Conservation (phyloP, 305 asterid species). For the Solanum hybrid region DNA sequence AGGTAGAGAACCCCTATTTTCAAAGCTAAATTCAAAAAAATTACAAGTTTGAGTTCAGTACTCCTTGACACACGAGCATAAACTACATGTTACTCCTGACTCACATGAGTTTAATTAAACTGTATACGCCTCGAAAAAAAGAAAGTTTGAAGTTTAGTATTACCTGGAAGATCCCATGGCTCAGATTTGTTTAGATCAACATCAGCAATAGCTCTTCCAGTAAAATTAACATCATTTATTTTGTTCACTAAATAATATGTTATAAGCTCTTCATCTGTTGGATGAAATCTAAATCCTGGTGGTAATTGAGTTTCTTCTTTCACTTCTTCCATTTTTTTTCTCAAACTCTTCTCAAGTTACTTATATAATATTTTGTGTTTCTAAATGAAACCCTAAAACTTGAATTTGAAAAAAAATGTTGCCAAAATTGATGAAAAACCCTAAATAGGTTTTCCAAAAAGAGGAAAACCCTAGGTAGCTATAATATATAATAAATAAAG, state of each 20-base stretch:
- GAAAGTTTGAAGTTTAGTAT: not conserved
- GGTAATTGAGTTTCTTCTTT: constrained; percentile 53
- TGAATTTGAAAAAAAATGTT: not conserved
- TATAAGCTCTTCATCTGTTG: constrained; percentile 83
- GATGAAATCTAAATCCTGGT: constrained; percentile 90
- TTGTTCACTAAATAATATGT: constrained; percentile 72
- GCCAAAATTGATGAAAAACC: not conserved
- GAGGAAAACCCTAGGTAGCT: not conserved
- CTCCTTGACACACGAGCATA: not conserved
- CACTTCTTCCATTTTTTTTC: constrained; percentile 44
- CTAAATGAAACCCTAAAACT: constrained; percentile 15
- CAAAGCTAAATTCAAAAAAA: not conserved
- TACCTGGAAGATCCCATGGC: constrained; percentile 99
- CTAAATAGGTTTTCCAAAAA: not conserved
- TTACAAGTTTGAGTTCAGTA: not conserved
- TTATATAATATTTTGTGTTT: not conserved
- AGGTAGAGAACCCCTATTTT: not conserved
- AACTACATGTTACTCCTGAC: not conserved
- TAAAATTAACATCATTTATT: constrained; percentile 63
- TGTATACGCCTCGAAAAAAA: not conserved
- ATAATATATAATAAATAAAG: not conserved
- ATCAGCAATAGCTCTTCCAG: constrained; percentile 74
- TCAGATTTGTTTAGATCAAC: constrained; percentile 94
- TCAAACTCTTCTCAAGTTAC: not conserved
- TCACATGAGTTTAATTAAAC: not conserved